Base-by-base conservation (phyloP, 2,329 filamentous ascomycete species). In the Aspergillus melleus region DNA sequence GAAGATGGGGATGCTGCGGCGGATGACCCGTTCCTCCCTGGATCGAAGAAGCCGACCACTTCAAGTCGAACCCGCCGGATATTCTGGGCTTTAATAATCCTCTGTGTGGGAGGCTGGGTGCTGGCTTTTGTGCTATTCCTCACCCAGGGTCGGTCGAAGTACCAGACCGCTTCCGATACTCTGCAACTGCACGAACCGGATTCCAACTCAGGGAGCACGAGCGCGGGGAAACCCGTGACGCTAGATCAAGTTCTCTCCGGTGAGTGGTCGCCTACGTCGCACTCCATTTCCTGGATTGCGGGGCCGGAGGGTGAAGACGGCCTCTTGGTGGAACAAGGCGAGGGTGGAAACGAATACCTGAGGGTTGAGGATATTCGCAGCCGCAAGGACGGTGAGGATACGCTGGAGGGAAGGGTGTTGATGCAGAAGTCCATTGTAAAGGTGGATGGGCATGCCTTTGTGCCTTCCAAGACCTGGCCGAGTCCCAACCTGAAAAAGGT, bases 401-500 rank as follows among this genome's bases (percentile, higher is more conserved):
- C 80, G 6, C 76, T 80, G 49, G 79, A 83, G 54, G 84, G 86
- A 56, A 88, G 83, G 64, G 90, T 88, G 0, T 79, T 99, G 68
- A 96, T 99, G 87, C 86, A 91, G 75, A 74, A 84, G 12, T 72
- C 79, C 0, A 76, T 72, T 47, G 92, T 99, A 68, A 73, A 79
- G 19, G 88, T 88, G 58, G 81, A 81, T 9, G 85, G 81, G 11
- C 74, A 81, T 54, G 75, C 75, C 16, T 79, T 91, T 65, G 73
- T 70, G n/a, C 88, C 90, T 0, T 76, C 76, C 14, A 82, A 84
- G 66, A 85, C 87, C 3, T 88, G 86, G 81, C 92, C 95, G 2
- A 97, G 92, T 71, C 86, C 88, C 29, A 86, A 98, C 73, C 82
- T 96, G 74, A 91, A 88, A 69, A 94, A 91, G 73, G 92, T 99